A percentile compares a stretch with the other conserved stretches of the same genome.
Conservation (phyloP, 129 eudicot genomes). For the Pittosporum tobira region DNA sequence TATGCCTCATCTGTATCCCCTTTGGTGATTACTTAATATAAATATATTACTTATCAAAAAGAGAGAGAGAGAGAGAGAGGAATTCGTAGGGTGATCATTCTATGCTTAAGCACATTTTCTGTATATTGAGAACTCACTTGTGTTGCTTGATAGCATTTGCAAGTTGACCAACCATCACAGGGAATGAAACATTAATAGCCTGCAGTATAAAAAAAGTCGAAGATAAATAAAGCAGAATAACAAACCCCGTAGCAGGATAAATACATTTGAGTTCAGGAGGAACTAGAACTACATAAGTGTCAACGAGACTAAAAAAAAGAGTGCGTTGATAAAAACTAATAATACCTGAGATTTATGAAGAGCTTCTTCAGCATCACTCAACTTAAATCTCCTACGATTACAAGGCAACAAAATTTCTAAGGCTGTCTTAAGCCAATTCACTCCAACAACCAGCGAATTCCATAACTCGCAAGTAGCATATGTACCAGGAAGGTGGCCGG, state of each 20-base stretch:
- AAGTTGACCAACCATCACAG: slow-evolving; percentile 39
- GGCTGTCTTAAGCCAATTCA: slow-evolving; percentile 66
- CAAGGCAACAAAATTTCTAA: slow-evolving; percentile 44
- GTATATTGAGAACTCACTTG: slow-evolving; percentile 60
- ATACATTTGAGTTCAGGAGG: neutral
- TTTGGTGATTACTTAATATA: too few relatives aligned
- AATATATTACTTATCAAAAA: too few relatives aligned
- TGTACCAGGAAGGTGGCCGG: slow-evolving; percentile 30
- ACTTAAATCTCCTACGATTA: slow-evolving; percentile 27
- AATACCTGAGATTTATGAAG: slow-evolving; percentile 53
- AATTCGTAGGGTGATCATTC: too few relatives aligned
- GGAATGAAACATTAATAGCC: slow-evolving; percentile 43
- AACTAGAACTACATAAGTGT: too few relatives aligned
- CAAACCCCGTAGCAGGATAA: neutral
- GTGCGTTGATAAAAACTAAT: slow-evolving; percentile 1
- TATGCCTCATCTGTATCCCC: too few relatives aligned
- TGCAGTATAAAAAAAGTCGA: slow-evolving; percentile 28
- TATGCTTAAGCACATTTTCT: neutral
- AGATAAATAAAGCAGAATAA: neutral
- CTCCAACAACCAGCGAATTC: slow-evolving; percentile 42
- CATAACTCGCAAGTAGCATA: slow-evolving; percentile 38
- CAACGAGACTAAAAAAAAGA: neutral
- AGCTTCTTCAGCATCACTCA: slow-evolving; percentile 56
- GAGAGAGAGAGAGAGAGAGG: too few relatives aligned
- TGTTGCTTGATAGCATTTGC: slow-evolving; percentile 53